Conservation (phyloP, 192 early-diverging fungal species). For the Dispira parvispora region DNA sequence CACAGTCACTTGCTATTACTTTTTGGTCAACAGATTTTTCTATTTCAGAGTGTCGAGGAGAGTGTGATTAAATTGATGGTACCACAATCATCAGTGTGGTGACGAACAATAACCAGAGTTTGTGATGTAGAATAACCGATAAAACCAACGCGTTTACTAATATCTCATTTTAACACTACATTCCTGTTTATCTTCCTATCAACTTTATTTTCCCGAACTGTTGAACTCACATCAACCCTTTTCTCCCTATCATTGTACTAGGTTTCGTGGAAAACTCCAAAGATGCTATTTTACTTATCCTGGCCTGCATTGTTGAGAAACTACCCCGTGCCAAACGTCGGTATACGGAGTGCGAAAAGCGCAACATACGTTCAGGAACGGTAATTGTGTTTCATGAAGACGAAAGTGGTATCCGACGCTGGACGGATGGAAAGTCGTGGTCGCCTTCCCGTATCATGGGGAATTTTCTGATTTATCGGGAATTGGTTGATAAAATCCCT, state of each 20-base stretch:
- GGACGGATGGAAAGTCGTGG: slow-evolving; percentile 75
- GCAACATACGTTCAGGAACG: slow-evolving; percentile 50
- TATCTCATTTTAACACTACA: not conserved
- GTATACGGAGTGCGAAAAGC: slow-evolving; percentile 54
- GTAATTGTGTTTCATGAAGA: slow-evolving; percentile 79
- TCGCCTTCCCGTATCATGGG: slow-evolving; percentile 67
- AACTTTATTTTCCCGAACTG: not conserved
- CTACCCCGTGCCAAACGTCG: slow-evolving; percentile 51
- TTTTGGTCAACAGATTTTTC: not conserved
- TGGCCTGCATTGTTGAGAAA: slow-evolving; percentile 52
- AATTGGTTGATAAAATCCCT: slow-evolving; percentile 37
- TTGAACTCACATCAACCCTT: slow-evolving; percentile 7
- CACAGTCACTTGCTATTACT: too few species aligned
- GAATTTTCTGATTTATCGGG: slow-evolving; percentile 69
- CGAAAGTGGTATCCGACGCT: slow-evolving; percentile 68
- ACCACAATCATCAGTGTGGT: too few species aligned
- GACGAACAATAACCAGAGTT: too few species aligned
- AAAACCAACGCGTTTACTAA: too few species aligned
- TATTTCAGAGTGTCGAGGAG: not conserved
- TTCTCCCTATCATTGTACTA: not conserved
- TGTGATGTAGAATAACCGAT: too few species aligned
- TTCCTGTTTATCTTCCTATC: not conserved
- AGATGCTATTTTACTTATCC: slow-evolving; percentile 61
- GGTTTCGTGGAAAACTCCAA: slow-evolving; percentile 58
- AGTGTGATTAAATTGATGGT: too few species aligned